phyloP scores from a whole-genome alignment of 768 basidiomycete species.

The Kwoniella bestiolae region DNA sequence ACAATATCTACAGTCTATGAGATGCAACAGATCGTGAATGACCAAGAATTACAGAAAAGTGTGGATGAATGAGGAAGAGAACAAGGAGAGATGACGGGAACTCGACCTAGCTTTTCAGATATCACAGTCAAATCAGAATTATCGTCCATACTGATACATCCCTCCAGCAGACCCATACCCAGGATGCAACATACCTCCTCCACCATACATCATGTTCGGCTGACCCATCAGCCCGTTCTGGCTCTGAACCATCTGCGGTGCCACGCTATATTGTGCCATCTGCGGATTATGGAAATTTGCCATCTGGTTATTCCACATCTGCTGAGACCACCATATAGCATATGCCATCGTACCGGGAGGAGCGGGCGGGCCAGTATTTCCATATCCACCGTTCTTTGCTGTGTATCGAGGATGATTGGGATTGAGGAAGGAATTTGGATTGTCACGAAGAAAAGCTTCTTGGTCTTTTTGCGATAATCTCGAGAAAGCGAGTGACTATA shows the following conservation, averaged over 20 bases:
- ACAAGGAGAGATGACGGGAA: too few relatives aligned
- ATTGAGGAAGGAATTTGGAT: constrained; percentile 44
- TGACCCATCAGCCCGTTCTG: background rate
- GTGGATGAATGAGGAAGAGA: too few relatives aligned
- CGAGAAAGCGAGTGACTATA: constrained; percentile 45
- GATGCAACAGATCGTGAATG: background rate
- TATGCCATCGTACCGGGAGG: constrained; percentile 31
- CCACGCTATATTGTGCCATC: constrained; percentile 7
- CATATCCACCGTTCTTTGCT: background rate
- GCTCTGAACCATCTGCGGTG: constrained; percentile 8
- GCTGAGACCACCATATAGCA: constrained; percentile 33
- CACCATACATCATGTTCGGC: background rate
- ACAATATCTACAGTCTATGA: background rate
- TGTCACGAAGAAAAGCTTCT: constrained; percentile 45
- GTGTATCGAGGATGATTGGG: constrained; percentile 25
- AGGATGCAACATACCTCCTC: background rate
- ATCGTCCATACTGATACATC: constrained; percentile 9
- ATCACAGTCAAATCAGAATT: background rate
- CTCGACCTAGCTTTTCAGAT: too few relatives aligned
- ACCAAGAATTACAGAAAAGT: too few relatives aligned
- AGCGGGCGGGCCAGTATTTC: constrained; percentile 16
- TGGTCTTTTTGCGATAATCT: constrained; percentile 45
- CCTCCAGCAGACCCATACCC: background rate
- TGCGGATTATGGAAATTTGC: background rate
- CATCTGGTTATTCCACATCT: constrained; percentile 26